Evolutionary conservation across 2,329 filamentous ascomycete genomes (phyloP), one percentile per base, ranked within the genome.

Genomic region (Nemania diffusa): DNA sequence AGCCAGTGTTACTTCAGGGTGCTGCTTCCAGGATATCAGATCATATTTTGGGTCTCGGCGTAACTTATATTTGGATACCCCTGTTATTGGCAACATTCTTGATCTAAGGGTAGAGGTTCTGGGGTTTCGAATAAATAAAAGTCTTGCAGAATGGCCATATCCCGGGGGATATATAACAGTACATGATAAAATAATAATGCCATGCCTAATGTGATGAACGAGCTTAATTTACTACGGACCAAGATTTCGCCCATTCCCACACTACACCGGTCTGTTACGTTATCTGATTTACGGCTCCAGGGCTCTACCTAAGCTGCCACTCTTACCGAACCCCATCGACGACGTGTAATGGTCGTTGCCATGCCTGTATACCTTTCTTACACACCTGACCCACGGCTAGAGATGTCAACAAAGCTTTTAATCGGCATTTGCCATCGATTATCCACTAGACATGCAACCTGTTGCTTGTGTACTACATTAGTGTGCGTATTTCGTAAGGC

Each of bases 1-100:
- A 77, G 64, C 76, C 80, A 6, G 81, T 84, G 1, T 72, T 81
- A 67, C 50, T 81, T 32, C 71, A 70, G n/a, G 70, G 73, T 20
- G 65, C 69, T 27, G 71, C 73, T 51, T 68, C 74, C 7, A 67
- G 64, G 37, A 57, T 74, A 53, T 56, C 75, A 1, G 64, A 58
- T 24, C 71, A 71, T 22, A 56, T 66, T 15, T 46, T 67, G n/a
- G 58, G 67, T 42, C 64, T 70, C 40, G 62, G 63, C 8, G 56
- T 68, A 17, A 64, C 70, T 37, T 69, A 71, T 58, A 72, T 71
- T 17, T 74, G 71, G 72, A 69, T 73, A 58, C 71, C 71, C 57
- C 29, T 75, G 29, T 59, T 75, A 56, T 65, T 71, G 50, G 71
- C 72, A 42, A 69, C 62, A 51, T 69, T 71, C 61, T 42, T 71